phyloP scores from a whole-genome alignment of 768 basidiomycete species.

The Gloeostereum incarnatum region DNA sequence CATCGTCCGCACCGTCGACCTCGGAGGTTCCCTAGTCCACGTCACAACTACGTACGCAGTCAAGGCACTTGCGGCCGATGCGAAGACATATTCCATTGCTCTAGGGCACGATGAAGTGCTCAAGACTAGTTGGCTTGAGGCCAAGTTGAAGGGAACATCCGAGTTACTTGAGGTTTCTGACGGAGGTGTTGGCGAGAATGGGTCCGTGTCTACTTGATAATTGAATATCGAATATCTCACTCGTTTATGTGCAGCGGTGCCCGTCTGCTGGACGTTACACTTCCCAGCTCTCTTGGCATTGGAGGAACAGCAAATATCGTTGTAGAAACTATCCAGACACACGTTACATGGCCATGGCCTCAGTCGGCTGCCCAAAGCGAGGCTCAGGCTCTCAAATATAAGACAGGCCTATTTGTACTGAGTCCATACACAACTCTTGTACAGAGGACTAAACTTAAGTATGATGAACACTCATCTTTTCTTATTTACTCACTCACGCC shows the following conservation, averaged over 20 bases:
- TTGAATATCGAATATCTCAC: slow-evolving; percentile 2
- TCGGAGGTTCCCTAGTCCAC: slow-evolving; percentile 81
- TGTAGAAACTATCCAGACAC: slow-evolving; percentile 70
- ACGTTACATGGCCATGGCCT: slow-evolving; percentile 73
- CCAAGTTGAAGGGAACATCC: slow-evolving; percentile 65
- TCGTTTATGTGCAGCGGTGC: slow-evolving; percentile 22
- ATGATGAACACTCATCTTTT: too few species aligned
- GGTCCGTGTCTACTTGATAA: slow-evolving; percentile 31
- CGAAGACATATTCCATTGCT: slow-evolving; percentile 59
- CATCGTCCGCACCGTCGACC: slow-evolving; percentile 81
- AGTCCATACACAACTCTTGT: slow-evolving; percentile 77
- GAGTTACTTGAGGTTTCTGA: slow-evolving; percentile 41
- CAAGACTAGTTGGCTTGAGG: slow-evolving; percentile 72
- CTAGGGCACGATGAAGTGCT: slow-evolving; percentile 52
- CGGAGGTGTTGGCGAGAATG: slow-evolving; percentile 34
- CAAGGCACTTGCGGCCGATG: slow-evolving; percentile 54
- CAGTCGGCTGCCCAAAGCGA: slow-evolving; percentile 64
- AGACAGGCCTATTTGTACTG: slow-evolving; percentile 67
- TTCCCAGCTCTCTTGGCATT: slow-evolving; percentile 50
- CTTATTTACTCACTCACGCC: background rate
- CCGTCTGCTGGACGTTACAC: slow-evolving; percentile 49
- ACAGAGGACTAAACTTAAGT: slow-evolving; percentile 87
- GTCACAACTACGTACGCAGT: slow-evolving; percentile 86
- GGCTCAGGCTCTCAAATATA: slow-evolving; percentile 72
- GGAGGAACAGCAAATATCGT: slow-evolving; percentile 68